These are phyloP conservation scores for Pseudohalonectria lignicola DNA, from an alignment of 2,329 filamentous ascomycete species.

Conservation along the genomic window DNA sequence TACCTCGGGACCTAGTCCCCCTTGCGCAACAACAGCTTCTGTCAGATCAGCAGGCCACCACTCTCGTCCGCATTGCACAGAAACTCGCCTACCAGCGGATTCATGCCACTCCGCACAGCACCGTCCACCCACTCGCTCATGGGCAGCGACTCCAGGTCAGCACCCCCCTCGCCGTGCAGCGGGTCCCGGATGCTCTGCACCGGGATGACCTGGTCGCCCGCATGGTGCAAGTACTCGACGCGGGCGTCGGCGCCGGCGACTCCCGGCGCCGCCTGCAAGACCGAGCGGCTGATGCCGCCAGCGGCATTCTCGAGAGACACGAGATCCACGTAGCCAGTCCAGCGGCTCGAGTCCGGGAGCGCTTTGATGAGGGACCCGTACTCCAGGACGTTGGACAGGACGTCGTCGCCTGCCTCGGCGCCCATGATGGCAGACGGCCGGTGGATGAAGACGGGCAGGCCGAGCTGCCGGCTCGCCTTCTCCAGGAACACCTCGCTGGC, in stretches of 20 bases:
- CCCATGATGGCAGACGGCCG: conserved; percentile 12
- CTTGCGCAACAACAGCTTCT: conserved; percentile 3
- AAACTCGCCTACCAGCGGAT: conserved; percentile 5
- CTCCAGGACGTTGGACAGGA: conserved; percentile 9
- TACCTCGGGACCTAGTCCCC: too few species aligned
- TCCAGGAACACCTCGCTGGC: conserved; percentile 18
- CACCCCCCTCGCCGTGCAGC: conserved; percentile 1
- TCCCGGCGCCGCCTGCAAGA: background rate
- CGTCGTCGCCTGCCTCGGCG: conserved; percentile 5
- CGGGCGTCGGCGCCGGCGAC: background rate
- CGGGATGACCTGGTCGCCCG: conserved; percentile 4
- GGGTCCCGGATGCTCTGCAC: conserved; percentile 2
- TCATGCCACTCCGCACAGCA: conserved; percentile 3
- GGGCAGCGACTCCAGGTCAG: conserved; percentile 1
- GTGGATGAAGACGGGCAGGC: conserved; percentile 16
- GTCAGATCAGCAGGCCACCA: conserved; percentile 2
- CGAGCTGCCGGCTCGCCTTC: conserved; percentile 1
- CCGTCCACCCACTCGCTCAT: conserved; percentile 6
- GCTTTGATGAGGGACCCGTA: background rate
- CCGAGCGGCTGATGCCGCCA: conserved; percentile 1
- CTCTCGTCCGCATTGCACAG: conserved; percentile 4
- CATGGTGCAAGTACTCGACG: conserved; percentile 5
- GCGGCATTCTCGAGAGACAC: conserved; percentile 5
- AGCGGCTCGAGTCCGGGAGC: conserved; percentile 4
- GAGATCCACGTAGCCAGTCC: conserved; percentile 6